Evolutionary conservation across 441 rosid genomes (phyloP).

Genomic region (Mallotus repandus): DNA sequence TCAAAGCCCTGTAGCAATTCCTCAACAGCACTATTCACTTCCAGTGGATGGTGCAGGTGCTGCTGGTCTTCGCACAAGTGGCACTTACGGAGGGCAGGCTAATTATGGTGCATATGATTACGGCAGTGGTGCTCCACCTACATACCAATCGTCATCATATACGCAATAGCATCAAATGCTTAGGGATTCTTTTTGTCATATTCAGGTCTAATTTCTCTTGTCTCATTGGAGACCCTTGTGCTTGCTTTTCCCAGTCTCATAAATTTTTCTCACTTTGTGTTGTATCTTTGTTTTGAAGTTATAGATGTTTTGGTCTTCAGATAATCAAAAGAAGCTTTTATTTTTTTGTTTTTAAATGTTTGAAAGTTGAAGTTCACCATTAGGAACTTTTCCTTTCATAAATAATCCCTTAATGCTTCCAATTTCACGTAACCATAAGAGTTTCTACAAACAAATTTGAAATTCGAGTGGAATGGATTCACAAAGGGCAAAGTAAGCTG

Average conservation of each 20-base stretch:
- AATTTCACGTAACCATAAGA: too few species aligned
- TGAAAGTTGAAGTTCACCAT: not conserved
- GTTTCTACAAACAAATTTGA: too few species aligned
- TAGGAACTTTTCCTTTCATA: too few species aligned
- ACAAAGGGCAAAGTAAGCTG: too few species aligned
- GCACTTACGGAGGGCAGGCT: slow-evolving; percentile 37
- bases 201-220: not conserved
- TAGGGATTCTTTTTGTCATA: not conserved
- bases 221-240: too few species aligned
- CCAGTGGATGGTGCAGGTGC: slow-evolving; percentile 28
- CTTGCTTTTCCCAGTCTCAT: too few species aligned
- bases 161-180: slow-evolving; percentile 26
- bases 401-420: too few species aligned
- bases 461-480: too few species aligned
- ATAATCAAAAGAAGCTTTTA: not conserved
- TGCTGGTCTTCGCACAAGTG: slow-evolving; percentile 26
- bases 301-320: not conserved
- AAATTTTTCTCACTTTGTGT: too few species aligned
- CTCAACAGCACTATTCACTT: slow-evolving; percentile 41
- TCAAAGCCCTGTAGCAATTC: slow-evolving; percentile 38
- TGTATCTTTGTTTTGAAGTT: not conserved
- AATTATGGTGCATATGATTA: slow-evolving; percentile 43
- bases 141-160: slow-evolving; percentile 41
- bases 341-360: not conserved
- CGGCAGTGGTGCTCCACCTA: slow-evolving; percentile 29